Conservation (phyloP, 352 stramenopile species). For the Globisporangium recalcitrans region DNA sequence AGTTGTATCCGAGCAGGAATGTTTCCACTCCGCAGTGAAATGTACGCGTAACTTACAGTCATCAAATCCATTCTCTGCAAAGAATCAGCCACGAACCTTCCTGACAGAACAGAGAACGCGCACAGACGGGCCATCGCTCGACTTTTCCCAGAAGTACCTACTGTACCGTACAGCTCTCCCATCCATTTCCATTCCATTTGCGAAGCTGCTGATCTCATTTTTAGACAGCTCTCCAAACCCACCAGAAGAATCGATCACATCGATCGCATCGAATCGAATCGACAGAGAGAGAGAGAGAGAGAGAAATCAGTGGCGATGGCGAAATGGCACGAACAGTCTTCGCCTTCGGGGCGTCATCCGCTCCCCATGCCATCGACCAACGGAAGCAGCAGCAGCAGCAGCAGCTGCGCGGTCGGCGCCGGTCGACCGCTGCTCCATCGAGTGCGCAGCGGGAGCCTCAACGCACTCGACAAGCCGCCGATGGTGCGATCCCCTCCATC, state of each 20-base stretch:
- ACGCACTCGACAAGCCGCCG: conserved; percentile 10
- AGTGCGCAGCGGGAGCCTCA: conserved; percentile 17
- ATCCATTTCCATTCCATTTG: background rate
- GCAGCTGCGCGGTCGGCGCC: background rate
- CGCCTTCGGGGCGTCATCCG: background rate
- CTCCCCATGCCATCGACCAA: background rate
- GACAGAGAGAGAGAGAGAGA: background rate
- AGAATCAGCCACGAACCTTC: background rate
- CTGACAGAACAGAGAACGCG: background rate
- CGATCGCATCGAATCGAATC: too few species aligned
- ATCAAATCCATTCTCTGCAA: background rate
- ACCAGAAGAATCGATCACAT: background rate
- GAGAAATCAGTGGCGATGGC: conserved; percentile 13
- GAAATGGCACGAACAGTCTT: conserved; percentile 10
- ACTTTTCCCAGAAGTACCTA: background rate
- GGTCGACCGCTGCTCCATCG: conserved; percentile 2
- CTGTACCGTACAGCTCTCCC: conserved; percentile 1
- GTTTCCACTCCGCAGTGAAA: background rate
- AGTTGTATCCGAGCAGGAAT: background rate
- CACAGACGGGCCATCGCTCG: background rate
- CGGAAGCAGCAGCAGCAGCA: background rate
- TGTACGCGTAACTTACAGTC: background rate
- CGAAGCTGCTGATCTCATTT: background rate
- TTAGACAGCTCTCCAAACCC: conserved; percentile 5
- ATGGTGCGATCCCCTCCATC: background rate